Evolutionary conservation across 2,329 filamentous ascomycete genomes (phyloP).

Genomic region (Whalleya microplaca): DNA sequence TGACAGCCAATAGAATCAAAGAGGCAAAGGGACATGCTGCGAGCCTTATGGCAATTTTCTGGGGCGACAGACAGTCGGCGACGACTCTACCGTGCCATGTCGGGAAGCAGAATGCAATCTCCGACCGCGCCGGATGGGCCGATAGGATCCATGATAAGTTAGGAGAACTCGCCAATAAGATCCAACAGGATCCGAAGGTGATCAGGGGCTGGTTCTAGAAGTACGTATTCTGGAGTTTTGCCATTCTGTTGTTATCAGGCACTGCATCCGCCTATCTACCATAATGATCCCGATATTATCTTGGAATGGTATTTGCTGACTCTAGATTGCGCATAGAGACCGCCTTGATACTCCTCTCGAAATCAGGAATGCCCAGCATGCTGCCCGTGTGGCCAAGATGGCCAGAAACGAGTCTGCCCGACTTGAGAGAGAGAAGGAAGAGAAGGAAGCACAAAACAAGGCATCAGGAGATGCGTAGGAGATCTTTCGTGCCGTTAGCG

Average conservation of each 20-base stretch:
- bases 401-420: no score
- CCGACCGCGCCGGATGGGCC: conserved; percentile 8
- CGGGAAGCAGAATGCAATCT: neutral
- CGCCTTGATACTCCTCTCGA: no score
- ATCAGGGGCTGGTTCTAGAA: conserved; percentile 12
- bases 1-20: neutral
- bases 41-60: neutral
- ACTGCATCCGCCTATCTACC: no score
- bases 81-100: conserved; percentile 1
- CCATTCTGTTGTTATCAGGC: no score
- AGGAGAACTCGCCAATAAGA: neutral
- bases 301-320: no score
- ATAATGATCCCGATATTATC: neutral
- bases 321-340: no score
- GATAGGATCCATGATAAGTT: conserved; percentile 12
- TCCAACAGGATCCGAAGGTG: neutral
- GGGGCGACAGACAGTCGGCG: conserved; percentile 5
- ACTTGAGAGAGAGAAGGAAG: no score
- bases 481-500: no score
- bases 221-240: neutral
- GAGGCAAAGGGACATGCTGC: neutral
- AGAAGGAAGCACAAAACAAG: no score
- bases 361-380: no score
- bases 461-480: no score
- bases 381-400: no score